phyloP scores from a whole-genome alignment of 352 stramenopile species.

The Bremia lactucae region DNA sequence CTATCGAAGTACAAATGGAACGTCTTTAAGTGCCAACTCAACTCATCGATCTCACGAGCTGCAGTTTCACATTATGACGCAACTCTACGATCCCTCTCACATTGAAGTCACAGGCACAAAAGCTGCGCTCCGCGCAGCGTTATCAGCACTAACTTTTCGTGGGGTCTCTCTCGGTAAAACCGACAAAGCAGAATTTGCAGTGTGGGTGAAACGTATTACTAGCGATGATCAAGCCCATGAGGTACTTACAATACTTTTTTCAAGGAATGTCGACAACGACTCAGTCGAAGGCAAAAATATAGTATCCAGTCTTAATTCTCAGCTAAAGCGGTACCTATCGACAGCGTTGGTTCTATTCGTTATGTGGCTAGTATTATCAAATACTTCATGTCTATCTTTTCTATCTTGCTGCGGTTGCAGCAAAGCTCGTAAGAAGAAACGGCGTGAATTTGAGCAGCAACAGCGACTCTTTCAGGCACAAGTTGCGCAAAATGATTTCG shows the following conservation, averaged over 20 bases:
- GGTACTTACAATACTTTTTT: conserved; percentile 25
- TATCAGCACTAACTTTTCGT: conserved; percentile 30
- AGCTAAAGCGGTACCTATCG: conserved; percentile 28
- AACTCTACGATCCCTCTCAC: conserved; percentile 30
- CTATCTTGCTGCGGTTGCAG: conserved; percentile 46
- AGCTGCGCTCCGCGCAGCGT: conserved; percentile 17
- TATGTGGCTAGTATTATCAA: conserved; percentile 38
- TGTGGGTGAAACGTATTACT: conserved; percentile 29
- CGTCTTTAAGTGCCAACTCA: conserved; percentile 13
- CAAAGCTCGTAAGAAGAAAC: conserved; percentile 26
- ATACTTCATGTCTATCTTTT: conserved; percentile 32
- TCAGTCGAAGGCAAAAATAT: conserved; percentile 7
- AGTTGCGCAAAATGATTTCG: conserved; percentile 56
- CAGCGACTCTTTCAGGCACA: conserved; percentile 28
- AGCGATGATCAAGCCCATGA: conserved; percentile 8
- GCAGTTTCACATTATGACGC: conserved; percentile 20
- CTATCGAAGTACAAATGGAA: conserved; percentile 20
- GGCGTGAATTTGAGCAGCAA: conserved; percentile 28
- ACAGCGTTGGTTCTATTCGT: conserved; percentile 18
- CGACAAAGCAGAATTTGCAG: conserved; percentile 25
- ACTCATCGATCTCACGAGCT: conserved; percentile 7
- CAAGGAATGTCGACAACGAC: not conserved
- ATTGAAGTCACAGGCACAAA: conserved; percentile 38
- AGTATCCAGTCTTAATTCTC: conserved; percentile 12
- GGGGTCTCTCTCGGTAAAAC: conserved; percentile 9